Percentiles rank a stretch among this genome's conserved stretches.
Conservation (phyloP, 2,329 filamentous ascomycete species). For the Ceratocystis colombiana region DNA sequence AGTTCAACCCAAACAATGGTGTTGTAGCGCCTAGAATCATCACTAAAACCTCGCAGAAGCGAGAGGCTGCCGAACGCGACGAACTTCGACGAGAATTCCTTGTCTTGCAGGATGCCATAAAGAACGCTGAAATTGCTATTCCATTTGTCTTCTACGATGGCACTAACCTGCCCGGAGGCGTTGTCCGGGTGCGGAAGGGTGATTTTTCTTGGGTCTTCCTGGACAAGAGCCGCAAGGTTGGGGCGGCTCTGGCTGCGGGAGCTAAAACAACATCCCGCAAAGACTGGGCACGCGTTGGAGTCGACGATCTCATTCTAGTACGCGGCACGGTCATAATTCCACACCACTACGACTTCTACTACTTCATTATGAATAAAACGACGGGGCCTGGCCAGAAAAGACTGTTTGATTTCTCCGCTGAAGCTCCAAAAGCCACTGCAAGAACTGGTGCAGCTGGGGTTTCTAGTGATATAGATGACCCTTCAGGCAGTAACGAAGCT, state of each 20-base stretch:
- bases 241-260: conserved; percentile 68
- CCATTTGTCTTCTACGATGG: conserved; percentile 98
- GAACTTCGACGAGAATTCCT: conserved; percentile 75
- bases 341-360: conserved; percentile 97
- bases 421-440: conserved; percentile 32
- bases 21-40: conserved; percentile 58
- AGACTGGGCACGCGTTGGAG: conserved; percentile 86
- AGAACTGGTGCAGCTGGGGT: neutral
- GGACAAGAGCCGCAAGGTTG: conserved; percentile 82
- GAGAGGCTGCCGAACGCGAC: conserved; percentile 69
- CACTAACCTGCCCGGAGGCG: conserved; percentile 74
- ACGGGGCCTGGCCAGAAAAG: conserved; percentile 58
- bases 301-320: conserved; percentile 92
- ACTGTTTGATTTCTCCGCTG: conserved; percentile 64
- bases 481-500: conserved; percentile 22
- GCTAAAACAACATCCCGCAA: conserved; percentile 54
- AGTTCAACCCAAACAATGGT: conserved; percentile 52
- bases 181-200: conserved; percentile 81
- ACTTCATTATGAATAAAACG: conserved; percentile 85
- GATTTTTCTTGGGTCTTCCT: conserved; percentile 89
- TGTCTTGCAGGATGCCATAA: conserved; percentile 71
- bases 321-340: conserved; percentile 84
- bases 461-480: conserved; percentile 12
- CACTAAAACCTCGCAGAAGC: conserved; percentile 64
- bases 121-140: conserved; percentile 77